A percentile compares a stretch with the other conserved stretches of the same genome.
These are phyloP conservation scores for Neofusicoccum ribis DNA, from an alignment of 2,329 filamentous ascomycete genomes.

Conservation along the genomic window DNA sequence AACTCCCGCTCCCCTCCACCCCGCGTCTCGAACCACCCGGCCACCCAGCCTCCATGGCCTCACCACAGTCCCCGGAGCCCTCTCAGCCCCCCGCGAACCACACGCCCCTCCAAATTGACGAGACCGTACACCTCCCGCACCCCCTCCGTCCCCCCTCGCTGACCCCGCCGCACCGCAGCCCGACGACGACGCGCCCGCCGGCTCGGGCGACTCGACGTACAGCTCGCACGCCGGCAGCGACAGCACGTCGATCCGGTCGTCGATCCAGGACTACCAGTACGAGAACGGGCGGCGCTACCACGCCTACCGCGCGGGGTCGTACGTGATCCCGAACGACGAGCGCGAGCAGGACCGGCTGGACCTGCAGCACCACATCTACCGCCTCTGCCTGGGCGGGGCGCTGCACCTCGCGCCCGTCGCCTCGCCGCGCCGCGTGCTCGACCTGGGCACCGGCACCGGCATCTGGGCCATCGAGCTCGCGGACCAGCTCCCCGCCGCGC, in stretches of 20 bases:
- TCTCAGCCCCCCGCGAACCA: too few relatives aligned
- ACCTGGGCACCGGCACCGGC: constrained; percentile 35
- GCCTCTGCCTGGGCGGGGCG: background rate
- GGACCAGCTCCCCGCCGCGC: constrained; percentile 33
- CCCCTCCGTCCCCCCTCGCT: too few relatives aligned
- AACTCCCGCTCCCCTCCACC: too few relatives aligned
- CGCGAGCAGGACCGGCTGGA: constrained; percentile 16
- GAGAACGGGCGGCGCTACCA: constrained; percentile 21
- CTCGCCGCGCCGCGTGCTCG: constrained; percentile 24
- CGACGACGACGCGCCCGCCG: too few relatives aligned
- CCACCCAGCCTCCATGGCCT: too few relatives aligned
- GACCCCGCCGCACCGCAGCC: too few relatives aligned
- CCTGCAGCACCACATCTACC: constrained; percentile 6
- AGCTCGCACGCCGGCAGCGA: background rate
- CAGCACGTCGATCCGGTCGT: constrained; percentile 21
- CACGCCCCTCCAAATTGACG: too few relatives aligned
- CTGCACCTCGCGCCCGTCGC: constrained; percentile 26
- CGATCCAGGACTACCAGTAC: constrained; percentile 31
- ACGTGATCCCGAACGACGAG: constrained; percentile 26
- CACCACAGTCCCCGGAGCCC: too few relatives aligned
- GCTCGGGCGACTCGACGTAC: too few relatives aligned
- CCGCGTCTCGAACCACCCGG: too few relatives aligned
- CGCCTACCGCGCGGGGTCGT: background rate
- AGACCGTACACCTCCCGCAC: too few relatives aligned
- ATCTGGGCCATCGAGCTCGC: constrained; percentile 38